A percentile compares a stretch with the other conserved stretches of the same genome.
Evolutionary conservation across 805 yeast species (phyloP).

Genomic region (Myxozyma mucilagina): DNA sequence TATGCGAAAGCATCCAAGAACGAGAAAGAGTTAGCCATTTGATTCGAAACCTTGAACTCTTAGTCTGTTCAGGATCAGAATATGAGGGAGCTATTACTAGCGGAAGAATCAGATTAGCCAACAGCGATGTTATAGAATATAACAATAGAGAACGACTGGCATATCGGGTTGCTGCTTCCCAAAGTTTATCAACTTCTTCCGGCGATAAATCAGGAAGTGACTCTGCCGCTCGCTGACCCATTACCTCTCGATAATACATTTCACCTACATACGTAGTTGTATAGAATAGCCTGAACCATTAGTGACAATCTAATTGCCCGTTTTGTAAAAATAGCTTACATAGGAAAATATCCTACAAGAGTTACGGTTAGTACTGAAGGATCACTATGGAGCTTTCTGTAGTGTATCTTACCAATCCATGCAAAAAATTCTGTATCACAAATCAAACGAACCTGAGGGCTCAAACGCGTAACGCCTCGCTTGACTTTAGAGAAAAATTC

Average conservation of each 20-base stretch:
- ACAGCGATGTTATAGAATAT: slow-evolving; percentile 52
- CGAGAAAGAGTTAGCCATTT: slow-evolving; percentile 30
- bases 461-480: slow-evolving; percentile 39
- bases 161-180: slow-evolving; percentile 52
- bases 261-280: slow-evolving; percentile 68
- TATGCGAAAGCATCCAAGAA: slow-evolving; percentile 55
- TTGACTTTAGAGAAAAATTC: slow-evolving; percentile 21
- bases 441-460: slow-evolving; percentile 53
- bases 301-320: neutral
- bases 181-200: slow-evolving; percentile 42
- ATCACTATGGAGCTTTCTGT: neutral
- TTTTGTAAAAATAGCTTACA: slow-evolving; percentile 3
- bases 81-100: slow-evolving; percentile 43
- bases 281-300: slow-evolving; percentile 58
- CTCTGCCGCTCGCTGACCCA: slow-evolving; percentile 38
- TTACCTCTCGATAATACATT: slow-evolving; percentile 48
- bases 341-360: slow-evolving; percentile 27
- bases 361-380: neutral
- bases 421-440: slow-evolving; percentile 63
- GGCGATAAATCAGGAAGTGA: slow-evolving; percentile 46
- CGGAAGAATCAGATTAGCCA: slow-evolving; percentile 50
- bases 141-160: slow-evolving; percentile 55
- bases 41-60: slow-evolving; percentile 11
- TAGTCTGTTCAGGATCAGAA: slow-evolving; percentile 16
- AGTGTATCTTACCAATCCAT: slow-evolving; percentile 52